These are phyloP conservation scores for Fraxinus sp. DNA, from an alignment of 305 asterid species.

Conservation along the genomic window DNA sequence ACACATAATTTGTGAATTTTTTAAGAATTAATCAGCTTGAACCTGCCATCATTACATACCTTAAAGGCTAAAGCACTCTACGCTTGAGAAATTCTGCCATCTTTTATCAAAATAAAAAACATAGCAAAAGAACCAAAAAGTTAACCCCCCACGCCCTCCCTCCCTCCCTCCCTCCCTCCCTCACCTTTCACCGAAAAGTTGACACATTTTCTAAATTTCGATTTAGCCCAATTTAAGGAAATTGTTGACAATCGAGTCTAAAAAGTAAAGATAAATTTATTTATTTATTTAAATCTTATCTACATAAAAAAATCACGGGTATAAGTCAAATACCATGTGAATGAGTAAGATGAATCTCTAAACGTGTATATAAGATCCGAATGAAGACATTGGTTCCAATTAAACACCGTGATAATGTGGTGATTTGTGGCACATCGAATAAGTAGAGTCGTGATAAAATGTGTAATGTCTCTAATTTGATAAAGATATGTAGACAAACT, in stretches of 20 bases:
- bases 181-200: conserved; percentile 80
- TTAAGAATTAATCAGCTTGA: conserved; percentile 43
- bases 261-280: not conserved
- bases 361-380: too few relatives aligned
- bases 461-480: too few relatives aligned
- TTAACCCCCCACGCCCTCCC: too few relatives aligned
- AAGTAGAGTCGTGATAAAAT: too few relatives aligned
- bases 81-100: conserved; percentile 40
- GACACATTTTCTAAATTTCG: conserved; percentile 52
- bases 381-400: too few relatives aligned
- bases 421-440: too few relatives aligned
- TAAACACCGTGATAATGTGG: too few relatives aligned
- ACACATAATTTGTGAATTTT: conserved; percentile 39
- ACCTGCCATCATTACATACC: conserved; percentile 56
- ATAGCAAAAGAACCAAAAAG: conserved; percentile 22
- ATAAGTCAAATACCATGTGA: too few relatives aligned
- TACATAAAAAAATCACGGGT: too few relatives aligned
- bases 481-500: too few relatives aligned
- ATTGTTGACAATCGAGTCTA: not conserved
- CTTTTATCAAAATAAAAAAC: conserved; percentile 68
- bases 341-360: too few relatives aligned
- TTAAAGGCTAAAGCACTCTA: conserved; percentile 55
- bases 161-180: conserved; percentile 24
- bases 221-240: conserved; percentile 10
- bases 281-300: not conserved